Base-by-base conservation (phyloP, 2,329 filamentous ascomycete species). In the Ascochyta lentis region DNA sequence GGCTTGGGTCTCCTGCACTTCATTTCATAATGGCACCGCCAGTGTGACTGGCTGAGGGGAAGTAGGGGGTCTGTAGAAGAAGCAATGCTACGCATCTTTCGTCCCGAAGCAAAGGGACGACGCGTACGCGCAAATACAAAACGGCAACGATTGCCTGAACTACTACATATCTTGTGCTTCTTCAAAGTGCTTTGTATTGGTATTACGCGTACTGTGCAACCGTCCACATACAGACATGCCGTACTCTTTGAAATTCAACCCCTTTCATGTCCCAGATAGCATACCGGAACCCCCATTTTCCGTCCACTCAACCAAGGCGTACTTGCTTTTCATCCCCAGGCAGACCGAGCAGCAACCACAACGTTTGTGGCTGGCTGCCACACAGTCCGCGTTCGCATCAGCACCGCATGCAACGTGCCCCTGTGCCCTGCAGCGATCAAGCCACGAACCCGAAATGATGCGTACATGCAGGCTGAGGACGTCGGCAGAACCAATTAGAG, bases 121-220 rank as follows among this genome's bases (percentile, higher is more conserved):
- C 23, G 47, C 47, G 53, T 47, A 47, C 47, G 46, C 53, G 33
- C 53, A 41, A 50, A 51, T 40, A 56, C 33, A 51, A 43, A 55
- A 35, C 33, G 48, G 53, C 42, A 51, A 50, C 43, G 8, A 24
- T 38, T 48, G 53, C 42, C 47, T 41, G n/a, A 13, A 47, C 33
- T 31, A 33, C 34, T n/a, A 48, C 24, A 9, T 48, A 13, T 37
- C n/a, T 41, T 16, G 29, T 46, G 12, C 31, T 9, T 9, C 6
- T 13, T 16, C 31, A 19, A 49, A 5, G 9, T 13, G 23, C 26
- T 22, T 15, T 37, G 31, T 49, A 27, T 43, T 2, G 37, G 35
- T 10, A 38, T 26, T 29, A 33, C 33, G 37, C 47, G 26, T 50
- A 47, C 31, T 34, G 47, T 56, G 47, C 13, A 22, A 46, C 35